Evolutionary conservation across 306 rosid genomes (phyloP).

Genomic region (Pachyrhizus erosus): DNA sequence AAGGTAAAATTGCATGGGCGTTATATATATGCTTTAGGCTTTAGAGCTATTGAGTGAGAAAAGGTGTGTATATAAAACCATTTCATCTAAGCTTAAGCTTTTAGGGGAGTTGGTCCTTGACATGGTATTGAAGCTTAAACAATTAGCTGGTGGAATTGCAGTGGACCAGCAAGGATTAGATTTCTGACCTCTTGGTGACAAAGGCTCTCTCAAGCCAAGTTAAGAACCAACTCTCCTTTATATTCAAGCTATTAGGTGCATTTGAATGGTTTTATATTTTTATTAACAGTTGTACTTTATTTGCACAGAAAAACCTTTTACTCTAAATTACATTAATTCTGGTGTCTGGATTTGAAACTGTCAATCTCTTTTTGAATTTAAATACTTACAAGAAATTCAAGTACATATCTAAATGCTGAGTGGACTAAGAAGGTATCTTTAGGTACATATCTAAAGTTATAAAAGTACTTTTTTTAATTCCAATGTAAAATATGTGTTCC

Average conservation of each 20-base stretch:
- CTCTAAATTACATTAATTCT: constrained; percentile 14
- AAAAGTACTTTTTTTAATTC: too few relatives aligned
- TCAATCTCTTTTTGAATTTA: background rate
- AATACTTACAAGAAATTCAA: constrained; percentile 18
- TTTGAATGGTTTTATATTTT: constrained; percentile 19
- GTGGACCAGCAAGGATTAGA: background rate
- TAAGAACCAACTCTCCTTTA: background rate
- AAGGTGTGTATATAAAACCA: background rate
- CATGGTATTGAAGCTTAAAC: background rate
- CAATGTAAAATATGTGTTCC: too few relatives aligned
- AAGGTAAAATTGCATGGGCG: background rate
- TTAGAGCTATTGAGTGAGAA: background rate
- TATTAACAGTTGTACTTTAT: background rate
- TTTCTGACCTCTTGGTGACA: background rate
- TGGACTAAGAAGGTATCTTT: background rate
- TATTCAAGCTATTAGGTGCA: background rate
- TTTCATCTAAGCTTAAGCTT: background rate
- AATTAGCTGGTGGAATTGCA: background rate
- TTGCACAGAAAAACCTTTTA: background rate
- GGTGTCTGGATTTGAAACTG: background rate
- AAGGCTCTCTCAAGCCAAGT: background rate
- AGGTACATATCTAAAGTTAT: too few relatives aligned
- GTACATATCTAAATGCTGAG: background rate
- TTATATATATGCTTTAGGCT: background rate
- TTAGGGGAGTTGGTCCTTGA: background rate